phyloP scores from a whole-genome alignment of 108 stramenopile species.

The Pseudonitzschia pungens region DNA sequence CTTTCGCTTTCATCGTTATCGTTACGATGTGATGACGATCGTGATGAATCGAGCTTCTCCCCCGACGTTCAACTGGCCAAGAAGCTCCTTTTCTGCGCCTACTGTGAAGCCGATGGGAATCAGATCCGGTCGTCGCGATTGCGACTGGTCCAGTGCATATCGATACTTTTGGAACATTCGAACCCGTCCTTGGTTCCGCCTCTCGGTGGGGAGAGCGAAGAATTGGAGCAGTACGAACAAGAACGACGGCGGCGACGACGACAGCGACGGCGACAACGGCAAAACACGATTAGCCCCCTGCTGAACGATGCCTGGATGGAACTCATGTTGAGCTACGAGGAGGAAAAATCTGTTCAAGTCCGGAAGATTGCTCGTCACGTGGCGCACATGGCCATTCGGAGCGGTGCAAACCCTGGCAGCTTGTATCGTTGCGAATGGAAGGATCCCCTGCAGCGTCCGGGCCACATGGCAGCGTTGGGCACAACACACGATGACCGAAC shows the following conservation, averaged over 20 bases:
- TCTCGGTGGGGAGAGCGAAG: neutral
- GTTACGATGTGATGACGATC: neutral
- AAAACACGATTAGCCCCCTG: neutral
- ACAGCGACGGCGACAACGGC: constrained; percentile 9
- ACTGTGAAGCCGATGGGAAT: constrained; percentile 60
- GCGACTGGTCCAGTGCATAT: constrained; percentile 46
- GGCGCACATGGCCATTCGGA: constrained; percentile 47
- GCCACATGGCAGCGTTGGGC: constrained; percentile 42
- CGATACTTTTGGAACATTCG: constrained; percentile 32
- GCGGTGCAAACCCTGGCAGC: neutral
- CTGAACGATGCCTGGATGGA: constrained; percentile 67
- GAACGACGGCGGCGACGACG: no score
- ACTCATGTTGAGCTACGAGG: constrained; percentile 57
- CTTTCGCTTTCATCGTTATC: neutral
- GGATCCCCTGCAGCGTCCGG: constrained; percentile 62
- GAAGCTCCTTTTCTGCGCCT: constrained; percentile 54
- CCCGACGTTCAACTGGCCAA: constrained; percentile 26
- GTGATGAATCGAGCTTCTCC: neutral
- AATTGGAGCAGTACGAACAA: neutral
- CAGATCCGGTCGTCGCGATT: constrained; percentile 33
- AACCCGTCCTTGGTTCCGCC: neutral
- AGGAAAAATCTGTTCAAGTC: constrained; percentile 18
- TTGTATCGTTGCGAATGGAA: constrained; percentile 47
- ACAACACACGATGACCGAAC: neutral
- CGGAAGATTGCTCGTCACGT: constrained; percentile 48